Base-by-base conservation (phyloP, 495 filamentous ascomycete genomes). In the Rhypophila decipiens region DNA sequence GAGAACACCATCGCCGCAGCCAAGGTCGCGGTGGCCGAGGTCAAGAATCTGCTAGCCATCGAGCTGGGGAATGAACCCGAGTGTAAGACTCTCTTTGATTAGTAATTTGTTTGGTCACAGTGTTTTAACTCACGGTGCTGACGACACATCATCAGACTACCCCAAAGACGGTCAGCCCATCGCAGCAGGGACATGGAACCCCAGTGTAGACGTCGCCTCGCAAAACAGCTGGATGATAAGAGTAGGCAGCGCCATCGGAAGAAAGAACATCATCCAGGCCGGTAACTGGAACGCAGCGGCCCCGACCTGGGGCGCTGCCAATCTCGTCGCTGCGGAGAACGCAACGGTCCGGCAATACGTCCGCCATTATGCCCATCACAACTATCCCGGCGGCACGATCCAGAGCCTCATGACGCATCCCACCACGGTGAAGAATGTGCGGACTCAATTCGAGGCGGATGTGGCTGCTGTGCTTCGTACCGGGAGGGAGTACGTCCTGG, bases 41-140 rank as follows among this genome's bases (percentile, higher is more conserved):
- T 78, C 37, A 55, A 48, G 8, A 82, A 79, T 47, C 55, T 82
- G 18, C 66, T 76, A 24, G 73, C 77, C 2, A 75, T 83, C 36
- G 80, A 83, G 53, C 63, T 83, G 1, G 78, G 79, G 1, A 83
- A 83, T 42, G 78, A 82, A 45, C 78, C 78, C 0, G 76, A 81
- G 53, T 81, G 79, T 78, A 60, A 49, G 72, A 50, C 5, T 20
- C 4, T 21, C 3, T 23, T 18, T 23, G 9, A 10, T 12, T 22
- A 24, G 18, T 11, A 45, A 23, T 3, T 10, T 19, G n/a, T 5
- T 5, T 5, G 11, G 36, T 18, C 17, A 7, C 9, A 4, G 1
- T 4, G 24, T 23, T 22, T 19, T 19, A 18, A 19, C 36, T 41
- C 42, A 13, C 12, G 59, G 13, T 35, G 17, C 38, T 51, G 19